Base-by-base conservation (phyloP, 2,329 filamentous ascomycete species). In the Apiospora aurea region DNA sequence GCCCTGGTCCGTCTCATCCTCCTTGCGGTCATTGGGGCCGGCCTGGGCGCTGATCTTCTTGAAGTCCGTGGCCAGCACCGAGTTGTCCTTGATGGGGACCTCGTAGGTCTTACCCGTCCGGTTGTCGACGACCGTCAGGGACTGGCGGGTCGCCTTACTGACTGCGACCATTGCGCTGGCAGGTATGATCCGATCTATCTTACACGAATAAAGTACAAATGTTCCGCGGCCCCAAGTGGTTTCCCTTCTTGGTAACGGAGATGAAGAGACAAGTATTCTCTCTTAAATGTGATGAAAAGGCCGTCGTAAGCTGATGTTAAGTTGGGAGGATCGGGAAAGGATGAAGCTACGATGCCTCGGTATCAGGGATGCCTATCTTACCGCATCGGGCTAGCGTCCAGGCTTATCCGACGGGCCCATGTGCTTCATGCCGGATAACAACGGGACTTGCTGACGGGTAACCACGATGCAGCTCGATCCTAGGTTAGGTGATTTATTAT, bases 21-120 rank as follows among this genome's bases (percentile, higher is more conserved):
- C 84, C 13, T 81, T 76, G 24, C 83, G 81, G 74, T 82, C 82
- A 69, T 80, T 75, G 14, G 77, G 74, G 53, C 21, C 70, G 67
- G 69, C 75, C 72, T 21, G 78, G 4, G 83, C 81, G 75, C 83
- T 84, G 77, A 87, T 87, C 77, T 85, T 85, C 77, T 87, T 87
- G 80, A 87, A 84, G 73, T 87, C 86, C 3, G 85, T 86, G 18
- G 86, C 86, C 43, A 81, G 80, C n/a, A 87, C 82, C 0, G 85
- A 82, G 76, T 87, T 87, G 77, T 86, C 78, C 69, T 79, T 81
- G 77, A 87, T 87, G 72, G 86, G 85, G 46, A 87, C 78, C 77
- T 86, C 83, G 71, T 87, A 87, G 26, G 79, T 77, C 75, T 84
- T 82, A 70, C 83, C 83, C 3, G 85, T 87, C 71, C 86, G 84